Percentiles rank a stretch among this genome's conserved stretches.
Conservation (phyloP, 129 eudicot species). For the Helianthus annuus region DNA sequence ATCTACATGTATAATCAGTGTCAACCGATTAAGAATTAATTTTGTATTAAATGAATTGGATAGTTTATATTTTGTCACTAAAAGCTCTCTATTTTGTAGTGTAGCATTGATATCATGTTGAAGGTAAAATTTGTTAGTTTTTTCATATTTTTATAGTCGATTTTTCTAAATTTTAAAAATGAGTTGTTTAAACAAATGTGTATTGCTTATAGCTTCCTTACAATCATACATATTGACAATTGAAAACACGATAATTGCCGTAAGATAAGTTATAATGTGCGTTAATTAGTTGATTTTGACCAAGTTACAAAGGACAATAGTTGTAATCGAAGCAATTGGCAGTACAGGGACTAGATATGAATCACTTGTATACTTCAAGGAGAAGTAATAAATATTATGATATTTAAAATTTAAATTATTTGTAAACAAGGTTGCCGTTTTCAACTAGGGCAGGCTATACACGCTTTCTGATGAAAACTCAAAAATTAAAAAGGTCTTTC, state of each 20-base stretch:
- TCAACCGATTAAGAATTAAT: too few species aligned
- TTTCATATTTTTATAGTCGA: too few species aligned
- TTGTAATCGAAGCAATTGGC: neutral
- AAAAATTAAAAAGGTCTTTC: neutral
- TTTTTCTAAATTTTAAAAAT: too few species aligned
- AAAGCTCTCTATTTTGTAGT: too few species aligned
- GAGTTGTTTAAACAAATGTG: too few species aligned
- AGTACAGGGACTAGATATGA: constrained; percentile 3
- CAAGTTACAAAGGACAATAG: neutral
- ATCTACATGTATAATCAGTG: too few species aligned
- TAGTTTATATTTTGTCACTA: too few species aligned
- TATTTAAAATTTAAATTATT: neutral
- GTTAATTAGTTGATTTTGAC: neutral
- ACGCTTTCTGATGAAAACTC: constrained; percentile 17
- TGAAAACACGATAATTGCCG: neutral
- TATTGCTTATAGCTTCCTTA: too few species aligned
- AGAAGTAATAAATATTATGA: neutral
- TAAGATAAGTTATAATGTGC: neutral
- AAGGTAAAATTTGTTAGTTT: too few species aligned
- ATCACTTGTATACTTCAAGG: constrained; percentile 11
- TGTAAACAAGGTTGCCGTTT: constrained; percentile 16
- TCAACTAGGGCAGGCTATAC: neutral
- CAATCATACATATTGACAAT: neutral
- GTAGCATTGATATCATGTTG: too few species aligned
- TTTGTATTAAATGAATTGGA: too few species aligned